Base-by-base conservation (phyloP, 441 rosid genomes). In the Raphanus hybrid region DNA sequence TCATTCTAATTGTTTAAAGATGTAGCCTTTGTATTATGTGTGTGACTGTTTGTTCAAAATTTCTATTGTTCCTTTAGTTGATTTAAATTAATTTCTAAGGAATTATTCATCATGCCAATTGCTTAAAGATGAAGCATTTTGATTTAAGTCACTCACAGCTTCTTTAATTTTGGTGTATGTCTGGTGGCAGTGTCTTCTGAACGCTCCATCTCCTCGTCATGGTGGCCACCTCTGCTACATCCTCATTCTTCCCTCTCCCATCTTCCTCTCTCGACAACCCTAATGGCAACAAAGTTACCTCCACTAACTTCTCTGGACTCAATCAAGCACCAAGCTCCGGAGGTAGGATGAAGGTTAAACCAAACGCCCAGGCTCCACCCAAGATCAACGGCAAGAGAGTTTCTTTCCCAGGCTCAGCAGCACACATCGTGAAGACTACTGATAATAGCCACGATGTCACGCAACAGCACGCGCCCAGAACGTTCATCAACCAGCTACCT, bases 401-500 rank as follows among this genome's bases (percentile, higher is more conserved):
- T 64, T 77, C 86, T 26, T 76, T 85, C 35, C 75, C 86, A 11
- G 80, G 77, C 6, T 73, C 89, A 0, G 80, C 64, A 41, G 81
- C 64, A 41, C 90, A 90, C 73, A 70, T 77, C 43, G 54, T 84
- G 54, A 92, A 85, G 87, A 29, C 34, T 23, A 78, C 78, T 52
- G 94, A 86, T 20, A 41, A 8, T 39, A 88, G 80, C 55, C 8
- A 50, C 72, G 86, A 73, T 50, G 64, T 70, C 1, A 80, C 90
- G 7, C 83, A 88, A 0, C 84, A 89, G 0, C 88, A 89, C 2
- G 89, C 96, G 1, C 97, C 98, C 0, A 86, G 97, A 80, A 96
- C 99, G 1, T 92, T 96, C 84, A 92, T 92, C 60, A 96, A 96
- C 81, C 97, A 91, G 83, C 20, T 96, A 73, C 99, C 99, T 58